Evolutionary conservation across 1,139 yeast genomes (phyloP).

Genomic region (Saccharomyces uvarum): DNA sequence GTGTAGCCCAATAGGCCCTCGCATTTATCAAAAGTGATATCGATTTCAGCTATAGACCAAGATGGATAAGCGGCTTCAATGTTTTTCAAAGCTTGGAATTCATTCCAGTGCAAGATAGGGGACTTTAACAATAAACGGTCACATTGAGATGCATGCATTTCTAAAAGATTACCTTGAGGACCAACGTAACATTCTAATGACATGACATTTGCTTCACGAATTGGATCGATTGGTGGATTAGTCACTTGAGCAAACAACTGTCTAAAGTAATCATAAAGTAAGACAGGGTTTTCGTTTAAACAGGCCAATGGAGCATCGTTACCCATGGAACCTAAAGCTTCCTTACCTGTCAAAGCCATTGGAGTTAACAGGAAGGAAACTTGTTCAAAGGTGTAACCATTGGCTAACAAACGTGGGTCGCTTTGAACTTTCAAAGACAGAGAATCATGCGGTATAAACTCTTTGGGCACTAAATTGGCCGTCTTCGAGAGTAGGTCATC

Average conservation of each 20-base stretch:
- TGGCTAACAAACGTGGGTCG: constrained; percentile 78
- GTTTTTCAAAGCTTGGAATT: constrained; percentile 64
- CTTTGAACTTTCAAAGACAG: constrained; percentile 47
- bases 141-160: constrained; percentile 88
- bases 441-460: constrained; percentile 24
- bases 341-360: constrained; percentile 88
- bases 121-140: constrained; percentile 75
- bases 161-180: constrained; percentile 92
- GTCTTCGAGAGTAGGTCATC: constrained; percentile 55
- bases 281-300: constrained; percentile 83
- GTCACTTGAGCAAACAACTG: constrained; percentile 97
- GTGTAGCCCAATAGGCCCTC: constrained; percentile 85
- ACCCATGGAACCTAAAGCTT: constrained; percentile 97
- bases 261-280: constrained; percentile 88
- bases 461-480: constrained; percentile 28
- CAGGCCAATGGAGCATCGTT: constrained; percentile 97
- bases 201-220: constrained; percentile 94
- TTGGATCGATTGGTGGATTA: constrained; percentile 97
- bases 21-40: constrained; percentile 77
- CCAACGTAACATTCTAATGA: constrained; percentile 94
- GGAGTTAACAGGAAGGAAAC: constrained; percentile 77
- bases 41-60: constrained; percentile 78
- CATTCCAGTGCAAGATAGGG: constrained; percentile 70
- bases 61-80: constrained; percentile 71
- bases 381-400: constrained; percentile 92